Conservation (phyloP, 1,284 basidiomycete species). For the Rhodotorula sp. region DNA sequence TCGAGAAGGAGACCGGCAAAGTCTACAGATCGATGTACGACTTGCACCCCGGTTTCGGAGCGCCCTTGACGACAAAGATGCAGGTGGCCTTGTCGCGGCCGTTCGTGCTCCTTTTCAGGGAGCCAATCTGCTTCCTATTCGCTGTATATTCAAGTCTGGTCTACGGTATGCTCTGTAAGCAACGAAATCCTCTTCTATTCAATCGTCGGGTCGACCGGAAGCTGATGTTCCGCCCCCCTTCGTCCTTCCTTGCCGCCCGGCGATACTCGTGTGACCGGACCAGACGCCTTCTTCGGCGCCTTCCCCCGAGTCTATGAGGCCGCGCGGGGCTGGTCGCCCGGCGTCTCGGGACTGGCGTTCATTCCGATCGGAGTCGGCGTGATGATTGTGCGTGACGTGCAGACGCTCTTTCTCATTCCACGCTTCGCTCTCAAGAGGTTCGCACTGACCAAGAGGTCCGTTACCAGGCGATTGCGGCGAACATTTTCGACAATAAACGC, state of each 20-base stretch:
- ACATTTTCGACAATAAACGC: constrained; percentile 59
- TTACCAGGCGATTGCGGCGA: constrained; percentile 51
- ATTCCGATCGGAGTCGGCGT: constrained; percentile 17
- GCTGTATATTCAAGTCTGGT: constrained; percentile 65
- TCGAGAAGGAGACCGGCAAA: constrained; percentile 54
- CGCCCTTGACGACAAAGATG: constrained; percentile 46
- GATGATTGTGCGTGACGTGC: constrained; percentile 41
- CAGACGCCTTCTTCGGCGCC: constrained; percentile 39
- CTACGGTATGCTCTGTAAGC: constrained; percentile 49
- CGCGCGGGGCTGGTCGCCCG: constrained; percentile 62
- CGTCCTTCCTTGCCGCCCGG: too few relatives aligned
- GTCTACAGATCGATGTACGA: constrained; percentile 61
- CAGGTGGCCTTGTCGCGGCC: constrained; percentile 52
- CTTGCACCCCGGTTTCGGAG: constrained; percentile 49
- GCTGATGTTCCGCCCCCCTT: neutral
- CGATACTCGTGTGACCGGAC: too few relatives aligned
- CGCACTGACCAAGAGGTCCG: too few relatives aligned
- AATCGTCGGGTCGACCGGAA: neutral
- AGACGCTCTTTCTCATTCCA: too few relatives aligned
- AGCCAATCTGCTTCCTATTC: constrained; percentile 67
- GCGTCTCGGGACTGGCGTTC: constrained; percentile 58
- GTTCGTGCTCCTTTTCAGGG: constrained; percentile 60
- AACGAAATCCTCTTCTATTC: too few relatives aligned
- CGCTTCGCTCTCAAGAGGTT: too few relatives aligned
- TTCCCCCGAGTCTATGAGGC: constrained; percentile 60